Evolutionary conservation across 495 filamentous ascomycete species (phyloP).

Genomic region (Ramalina intermedia): DNA sequence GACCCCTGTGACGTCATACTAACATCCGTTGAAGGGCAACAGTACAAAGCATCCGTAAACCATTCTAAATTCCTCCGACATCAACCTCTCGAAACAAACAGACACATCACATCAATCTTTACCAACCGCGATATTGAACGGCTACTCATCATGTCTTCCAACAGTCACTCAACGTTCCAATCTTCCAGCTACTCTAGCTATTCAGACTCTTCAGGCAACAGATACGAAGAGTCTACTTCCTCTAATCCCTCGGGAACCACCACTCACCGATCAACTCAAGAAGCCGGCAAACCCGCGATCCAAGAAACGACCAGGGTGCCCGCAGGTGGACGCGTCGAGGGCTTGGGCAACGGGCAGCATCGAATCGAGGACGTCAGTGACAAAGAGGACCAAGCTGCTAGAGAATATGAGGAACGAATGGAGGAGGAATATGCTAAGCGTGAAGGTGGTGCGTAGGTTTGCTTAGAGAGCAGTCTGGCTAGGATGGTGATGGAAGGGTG

Average conservation of each 20-base stretch:
- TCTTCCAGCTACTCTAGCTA: conserved; percentile 11
- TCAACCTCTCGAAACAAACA: not conserved
- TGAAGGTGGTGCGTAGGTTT: conserved; percentile 20
- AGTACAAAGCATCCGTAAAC: not conserved
- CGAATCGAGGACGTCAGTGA: conserved; percentile 11
- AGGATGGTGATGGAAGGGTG: no score
- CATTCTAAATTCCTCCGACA: not conserved
- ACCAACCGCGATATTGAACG: not conserved
- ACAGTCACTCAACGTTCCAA: conserved; percentile 9
- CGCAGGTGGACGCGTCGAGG: conserved; percentile 6
- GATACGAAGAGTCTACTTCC: conserved; percentile 6
- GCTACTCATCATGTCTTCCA: conserved; percentile 3
- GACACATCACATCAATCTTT: not conserved
- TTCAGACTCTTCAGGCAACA: conserved; percentile 10
- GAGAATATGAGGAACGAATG: conserved; percentile 15
- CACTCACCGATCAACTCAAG: conserved; percentile 10
- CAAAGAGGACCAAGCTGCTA: conserved; percentile 4
- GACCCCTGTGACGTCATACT: conserved; percentile 9
- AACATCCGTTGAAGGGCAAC: not conserved
- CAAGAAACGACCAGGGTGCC: conserved; percentile 9
- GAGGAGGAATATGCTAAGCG: conserved; percentile 28
- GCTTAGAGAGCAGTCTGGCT: no score
- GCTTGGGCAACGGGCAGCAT: not conserved
- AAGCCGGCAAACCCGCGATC: conserved; percentile 11
- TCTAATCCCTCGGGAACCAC: conserved; percentile 14